Conservation (phyloP, 257 asterid genomes). For the Salvia splendens region DNA sequence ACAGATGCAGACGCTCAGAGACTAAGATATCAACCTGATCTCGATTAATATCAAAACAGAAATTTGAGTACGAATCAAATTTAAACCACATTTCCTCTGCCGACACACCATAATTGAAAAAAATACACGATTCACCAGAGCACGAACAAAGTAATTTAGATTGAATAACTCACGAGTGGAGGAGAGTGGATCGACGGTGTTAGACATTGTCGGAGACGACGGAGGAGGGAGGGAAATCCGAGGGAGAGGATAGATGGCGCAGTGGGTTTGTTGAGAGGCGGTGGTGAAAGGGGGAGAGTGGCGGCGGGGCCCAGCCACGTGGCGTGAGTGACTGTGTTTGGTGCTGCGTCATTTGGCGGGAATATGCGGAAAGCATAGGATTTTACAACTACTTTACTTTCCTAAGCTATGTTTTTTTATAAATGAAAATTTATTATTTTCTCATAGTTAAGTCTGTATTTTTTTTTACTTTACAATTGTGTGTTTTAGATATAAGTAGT, state of each 20-base stretch:
- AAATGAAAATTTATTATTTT: too few relatives aligned
- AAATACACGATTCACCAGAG: not conserved
- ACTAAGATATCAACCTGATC: conserved; percentile 3
- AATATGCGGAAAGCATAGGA: conserved; percentile 34
- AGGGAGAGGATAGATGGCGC: not conserved
- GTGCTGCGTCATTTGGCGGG: conserved; percentile 50
- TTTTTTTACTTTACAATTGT: too few relatives aligned
- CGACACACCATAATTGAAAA: conserved; percentile 1
- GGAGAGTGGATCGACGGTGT: conserved; percentile 37
- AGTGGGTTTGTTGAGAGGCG: conserved; percentile 18
- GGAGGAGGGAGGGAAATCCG: conserved; percentile 12
- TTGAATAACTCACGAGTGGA: conserved; percentile 37
- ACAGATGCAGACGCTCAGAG: not conserved
- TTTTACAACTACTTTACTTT: not conserved
- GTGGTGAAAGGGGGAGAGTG: conserved; percentile 33
- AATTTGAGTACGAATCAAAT: not conserved
- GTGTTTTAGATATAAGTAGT: too few relatives aligned
- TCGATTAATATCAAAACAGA: conserved; percentile 6
- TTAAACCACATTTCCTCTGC: conserved; percentile 13
- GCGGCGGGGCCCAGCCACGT: conserved; percentile 42
- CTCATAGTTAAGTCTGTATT: too few relatives aligned
- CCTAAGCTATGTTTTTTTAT: not conserved
- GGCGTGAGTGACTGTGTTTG: conserved; percentile 28
- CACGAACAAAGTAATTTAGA: conserved; percentile 16
- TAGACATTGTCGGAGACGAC: conserved; percentile 31